These are phyloP conservation scores for Trichosporon coremiiforme DNA, from an alignment of 1,284 basidiomycete genomes.

Conservation along the genomic window DNA sequence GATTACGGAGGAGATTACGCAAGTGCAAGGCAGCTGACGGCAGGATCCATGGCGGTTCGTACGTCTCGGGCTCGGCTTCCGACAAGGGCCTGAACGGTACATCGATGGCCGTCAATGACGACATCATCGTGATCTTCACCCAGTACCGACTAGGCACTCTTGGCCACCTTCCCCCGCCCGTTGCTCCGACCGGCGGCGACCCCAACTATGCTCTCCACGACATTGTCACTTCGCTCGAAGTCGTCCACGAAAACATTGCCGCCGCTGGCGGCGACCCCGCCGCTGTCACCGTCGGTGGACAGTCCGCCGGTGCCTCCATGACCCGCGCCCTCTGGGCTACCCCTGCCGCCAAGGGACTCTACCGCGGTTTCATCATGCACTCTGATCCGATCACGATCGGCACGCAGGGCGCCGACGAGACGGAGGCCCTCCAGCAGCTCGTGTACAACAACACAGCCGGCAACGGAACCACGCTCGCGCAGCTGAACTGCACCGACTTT, in stretches of 20 bases:
- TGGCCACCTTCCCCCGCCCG: conserved; percentile 68
- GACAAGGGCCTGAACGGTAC: conserved; percentile 77
- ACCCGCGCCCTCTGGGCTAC: conserved; percentile 71
- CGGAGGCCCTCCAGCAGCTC: conserved; percentile 62
- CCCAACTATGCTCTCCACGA: conserved; percentile 75
- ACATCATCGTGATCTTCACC: conserved; percentile 77
- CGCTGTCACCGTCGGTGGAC: conserved; percentile 81
- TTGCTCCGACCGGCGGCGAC: conserved; percentile 55
- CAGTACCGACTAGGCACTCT: conserved; percentile 62
- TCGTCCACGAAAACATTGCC: conserved; percentile 29
- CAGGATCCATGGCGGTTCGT: conserved; percentile 90
- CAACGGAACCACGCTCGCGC: conserved; percentile 43
- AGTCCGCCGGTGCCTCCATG: conserved; percentile 80
- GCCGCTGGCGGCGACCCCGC: conserved; percentile 68
- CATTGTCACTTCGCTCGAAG: conserved; percentile 68
- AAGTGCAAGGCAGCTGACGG: background rate
- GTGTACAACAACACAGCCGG: conserved; percentile 59
- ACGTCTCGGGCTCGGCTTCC: conserved; percentile 68
- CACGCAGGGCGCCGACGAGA: conserved; percentile 60
- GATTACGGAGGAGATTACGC: background rate
- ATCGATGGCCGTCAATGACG: conserved; percentile 68
- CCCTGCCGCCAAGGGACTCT: conserved; percentile 67
- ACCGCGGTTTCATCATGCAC: conserved; percentile 74
- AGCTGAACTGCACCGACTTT: conserved; percentile 36
- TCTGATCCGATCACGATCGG: conserved; percentile 71